Conservation (phyloP, 345 rosid genomes). For the Kernera saxatilis region DNA sequence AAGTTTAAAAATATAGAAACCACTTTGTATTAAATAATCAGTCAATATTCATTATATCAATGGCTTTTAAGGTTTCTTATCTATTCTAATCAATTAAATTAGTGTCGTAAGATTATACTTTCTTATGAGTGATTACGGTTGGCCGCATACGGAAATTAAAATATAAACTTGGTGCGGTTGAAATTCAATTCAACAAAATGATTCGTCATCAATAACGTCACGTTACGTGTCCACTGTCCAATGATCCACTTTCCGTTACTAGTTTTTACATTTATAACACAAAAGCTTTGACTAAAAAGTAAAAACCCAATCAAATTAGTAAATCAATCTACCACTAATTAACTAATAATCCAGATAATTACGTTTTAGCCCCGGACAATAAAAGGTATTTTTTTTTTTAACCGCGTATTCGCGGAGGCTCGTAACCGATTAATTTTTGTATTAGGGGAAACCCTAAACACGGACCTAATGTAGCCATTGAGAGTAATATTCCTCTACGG, state of each 20-base stretch:
- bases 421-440: constrained; percentile 33
- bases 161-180: constrained; percentile 7
- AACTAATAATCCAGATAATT: not conserved
- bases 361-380: not conserved
- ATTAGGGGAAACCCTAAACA: not conserved
- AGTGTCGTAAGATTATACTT: not conserved
- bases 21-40: not conserved
- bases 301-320: not conserved
- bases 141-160: constrained; percentile 28
- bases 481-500: not conserved
- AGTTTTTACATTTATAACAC: not conserved
- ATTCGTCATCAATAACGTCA: constrained; percentile 45
- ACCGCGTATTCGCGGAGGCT: constrained; percentile 27
- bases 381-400: not conserved
- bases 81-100: no score
- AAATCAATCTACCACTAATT: not conserved
- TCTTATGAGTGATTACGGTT: constrained; percentile 10
- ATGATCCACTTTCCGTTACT: constrained; percentile 2
- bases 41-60: not conserved
- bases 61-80: not conserved
- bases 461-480: not conserved
- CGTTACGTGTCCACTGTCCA: not conserved
- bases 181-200: not conserved
- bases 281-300: not conserved
- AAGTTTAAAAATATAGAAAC: not conserved